Conservation (phyloP, 139 green algal genomes). For the Picochlorum sp. region DNA sequence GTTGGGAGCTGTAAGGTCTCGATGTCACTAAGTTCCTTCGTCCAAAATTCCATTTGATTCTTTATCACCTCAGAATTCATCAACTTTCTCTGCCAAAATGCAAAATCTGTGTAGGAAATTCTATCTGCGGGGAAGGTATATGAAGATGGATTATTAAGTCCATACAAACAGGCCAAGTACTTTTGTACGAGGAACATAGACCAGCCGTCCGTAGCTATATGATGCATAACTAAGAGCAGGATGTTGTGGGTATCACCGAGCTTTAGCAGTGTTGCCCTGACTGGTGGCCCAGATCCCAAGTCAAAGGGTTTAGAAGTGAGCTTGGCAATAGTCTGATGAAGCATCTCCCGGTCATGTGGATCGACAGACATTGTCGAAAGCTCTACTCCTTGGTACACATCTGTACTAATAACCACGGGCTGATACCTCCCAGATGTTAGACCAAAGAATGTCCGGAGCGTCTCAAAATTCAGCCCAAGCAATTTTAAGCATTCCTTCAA, state of each 20-base stretch:
- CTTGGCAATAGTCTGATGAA: neutral
- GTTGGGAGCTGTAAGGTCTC: neutral
- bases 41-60: slow-evolving; percentile 1
- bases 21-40: neutral
- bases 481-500: neutral
- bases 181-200: neutral
- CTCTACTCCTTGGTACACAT: neutral
- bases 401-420: neutral
- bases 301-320: slow-evolving; percentile 1
- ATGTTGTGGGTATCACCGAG: neutral
- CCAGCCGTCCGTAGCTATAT: slow-evolving; percentile 8
- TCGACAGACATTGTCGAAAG: neutral
- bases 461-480: neutral
- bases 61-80: neutral
- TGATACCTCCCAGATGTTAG: neutral
- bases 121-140: neutral
- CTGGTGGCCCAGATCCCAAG: neutral
- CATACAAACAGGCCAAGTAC: slow-evolving; percentile 2
- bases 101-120: slow-evolving; percentile 7
- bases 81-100: neutral
- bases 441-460: neutral
- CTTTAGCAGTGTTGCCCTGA: neutral
- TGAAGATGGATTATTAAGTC: neutral
- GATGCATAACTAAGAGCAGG: slow-evolving; percentile 2
- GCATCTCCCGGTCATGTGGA: neutral